Evolutionary conservation across 1,284 basidiomycete genomes (phyloP).

Genomic region (Schizophyllum commune): DNA sequence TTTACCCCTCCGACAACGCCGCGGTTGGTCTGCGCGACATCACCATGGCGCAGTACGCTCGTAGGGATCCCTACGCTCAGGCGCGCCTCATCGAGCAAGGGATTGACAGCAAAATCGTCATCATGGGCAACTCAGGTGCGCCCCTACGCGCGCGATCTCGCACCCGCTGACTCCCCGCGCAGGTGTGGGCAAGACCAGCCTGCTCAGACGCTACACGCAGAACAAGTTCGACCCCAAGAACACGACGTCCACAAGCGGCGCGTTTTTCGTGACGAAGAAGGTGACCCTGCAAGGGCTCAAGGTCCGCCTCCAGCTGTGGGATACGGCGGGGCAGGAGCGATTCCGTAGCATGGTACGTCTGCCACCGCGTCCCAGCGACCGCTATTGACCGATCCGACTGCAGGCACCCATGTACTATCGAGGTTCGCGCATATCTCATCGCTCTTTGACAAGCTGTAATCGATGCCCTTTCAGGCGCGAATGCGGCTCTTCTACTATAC

Average conservation of each 20-base stretch:
- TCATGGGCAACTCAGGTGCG: conserved; percentile 90
- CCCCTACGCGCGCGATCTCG: conserved; percentile 8
- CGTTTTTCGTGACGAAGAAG: conserved; percentile 94
- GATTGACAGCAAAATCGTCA: conserved; percentile 93
- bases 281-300: conserved; percentile 82
- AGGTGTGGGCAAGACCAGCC: conserved; percentile 94
- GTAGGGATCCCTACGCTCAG: conserved; percentile 55
- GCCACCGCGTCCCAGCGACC: conserved; percentile 12
- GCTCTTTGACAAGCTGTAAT: conserved; percentile 10
- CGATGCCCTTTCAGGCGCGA: conserved; percentile 50
- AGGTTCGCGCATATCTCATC: conserved; percentile 29
- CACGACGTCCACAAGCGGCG: conserved; percentile 89
- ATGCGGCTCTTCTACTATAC: conserved; percentile 94
- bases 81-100: conserved; percentile 62
- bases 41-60: conserved; percentile 33
- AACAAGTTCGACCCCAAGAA: conserved; percentile 83
- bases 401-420: conserved; percentile 99
- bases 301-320: conserved; percentile 86
- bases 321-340: conserved; percentile 96
- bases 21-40: conserved; percentile 13
- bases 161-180: conserved; percentile 8
- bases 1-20: conserved; percentile 14
- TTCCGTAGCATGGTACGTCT: conserved; percentile 83
- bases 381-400: conserved; percentile 12
- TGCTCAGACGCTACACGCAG: conserved; percentile 89